Evolutionary conservation across 2,329 filamentous ascomycete species (phyloP), one percentile per base, ranked within the genome.

Genomic region (Tolypocladium sp.): DNA sequence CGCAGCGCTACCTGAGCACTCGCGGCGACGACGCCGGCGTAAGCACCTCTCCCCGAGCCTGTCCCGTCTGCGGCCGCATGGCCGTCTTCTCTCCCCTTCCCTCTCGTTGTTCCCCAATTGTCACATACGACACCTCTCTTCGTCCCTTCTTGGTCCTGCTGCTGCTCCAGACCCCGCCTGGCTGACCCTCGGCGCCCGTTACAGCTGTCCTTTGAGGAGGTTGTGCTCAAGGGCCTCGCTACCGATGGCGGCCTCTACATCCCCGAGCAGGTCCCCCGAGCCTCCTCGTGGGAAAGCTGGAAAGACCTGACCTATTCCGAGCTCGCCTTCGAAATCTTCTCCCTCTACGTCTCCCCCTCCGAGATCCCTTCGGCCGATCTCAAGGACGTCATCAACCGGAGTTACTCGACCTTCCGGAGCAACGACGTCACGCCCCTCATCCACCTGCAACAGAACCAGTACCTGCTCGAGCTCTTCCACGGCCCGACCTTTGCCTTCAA

Each of bases 401-500:
- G 89, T 68, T 99, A 99, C 73, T 84, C 89, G 25, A 96, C 92
- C 10, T 99, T 99, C 79, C 89, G 92, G 65, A 81, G 85, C 40
- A 76, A 85, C 49, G 86, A 95, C 58, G 85, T 91, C 49, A 92
- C 91, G 0, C 94, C 94, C 0, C 76, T 94, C 33, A 82, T 90
- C 51, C 85, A 89, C n/a, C 80, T 97, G 57, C 63, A 69, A 13
- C 83, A 93, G 69, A 89, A 93, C 71, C 79, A 97, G 49, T 86
- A 96, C 71, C 79, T 97, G 59, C 84, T 99, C 40, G 94, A 99
- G 75, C 83, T 99, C 51, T 99, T 97, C 81, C 93, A 97, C 72
- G 94, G 94, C 1, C 94, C 92, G 6, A 97, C 89, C 0, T 97
- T 92, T 71, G 89, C 93, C 2, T 97, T 97, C 80, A 96, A 97